Conservation (phyloP, 495 filamentous ascomycete species). For the Aspergillus carlsbadensis region DNA sequence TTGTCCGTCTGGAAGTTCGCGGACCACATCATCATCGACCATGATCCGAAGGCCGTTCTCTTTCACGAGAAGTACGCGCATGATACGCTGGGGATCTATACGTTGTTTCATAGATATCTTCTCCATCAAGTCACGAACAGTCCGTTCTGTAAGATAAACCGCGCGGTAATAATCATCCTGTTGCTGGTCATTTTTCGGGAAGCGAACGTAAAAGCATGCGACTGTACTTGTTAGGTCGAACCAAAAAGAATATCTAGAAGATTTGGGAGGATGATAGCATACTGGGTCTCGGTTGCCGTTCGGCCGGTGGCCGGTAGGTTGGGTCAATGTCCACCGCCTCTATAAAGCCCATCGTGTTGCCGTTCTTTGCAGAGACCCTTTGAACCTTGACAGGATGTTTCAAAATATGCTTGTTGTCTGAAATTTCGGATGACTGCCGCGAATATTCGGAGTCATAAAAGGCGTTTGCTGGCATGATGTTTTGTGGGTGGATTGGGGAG, state of each 20-base stretch:
- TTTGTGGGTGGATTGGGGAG: constrained; percentile 34
- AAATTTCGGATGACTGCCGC: constrained; percentile 17
- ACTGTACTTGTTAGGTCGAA: constrained; percentile 35
- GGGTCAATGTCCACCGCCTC: constrained; percentile 89
- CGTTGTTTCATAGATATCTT: constrained; percentile 74
- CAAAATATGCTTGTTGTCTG: constrained; percentile 16
- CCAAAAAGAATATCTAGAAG: neutral
- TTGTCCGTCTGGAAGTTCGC: constrained; percentile 84
- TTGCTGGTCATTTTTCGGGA: constrained; percentile 48
- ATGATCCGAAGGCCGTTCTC: constrained; percentile 74
- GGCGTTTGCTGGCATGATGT: constrained; percentile 5
- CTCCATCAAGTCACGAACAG: constrained; percentile 64
- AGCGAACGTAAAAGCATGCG: constrained; percentile 85
- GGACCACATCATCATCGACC: constrained; percentile 87
- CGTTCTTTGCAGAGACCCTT: constrained; percentile 42
- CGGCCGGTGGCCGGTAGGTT: constrained; percentile 76
- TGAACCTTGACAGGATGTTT: constrained; percentile 48
- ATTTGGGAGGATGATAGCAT: constrained; percentile 25
- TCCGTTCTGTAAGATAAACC: constrained; percentile 79
- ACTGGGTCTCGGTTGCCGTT: constrained; percentile 68
- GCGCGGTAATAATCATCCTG: constrained; percentile 76
- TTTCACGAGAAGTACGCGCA: constrained; percentile 68
- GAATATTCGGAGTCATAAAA: constrained; percentile 28
- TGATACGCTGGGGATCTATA: constrained; percentile 67
- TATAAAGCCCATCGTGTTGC: constrained; percentile 70